A percentile compares a stretch with the other conserved stretches of the same genome.
Conservation (phyloP, 2,329 filamentous ascomycete species). For the Nigrospora oryzae region DNA sequence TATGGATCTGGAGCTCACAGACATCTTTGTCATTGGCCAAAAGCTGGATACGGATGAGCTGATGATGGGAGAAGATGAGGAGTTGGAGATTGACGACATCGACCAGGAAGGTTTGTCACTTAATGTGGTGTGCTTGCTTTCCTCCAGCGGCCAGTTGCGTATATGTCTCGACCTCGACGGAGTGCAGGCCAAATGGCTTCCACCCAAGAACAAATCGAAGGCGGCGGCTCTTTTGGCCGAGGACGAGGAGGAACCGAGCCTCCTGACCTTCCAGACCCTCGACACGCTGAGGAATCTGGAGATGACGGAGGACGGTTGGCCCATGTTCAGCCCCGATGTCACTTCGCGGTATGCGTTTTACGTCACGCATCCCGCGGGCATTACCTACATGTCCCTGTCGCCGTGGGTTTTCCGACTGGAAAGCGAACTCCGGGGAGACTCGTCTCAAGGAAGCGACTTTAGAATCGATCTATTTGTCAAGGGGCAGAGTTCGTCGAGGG, state of each 20-base stretch:
- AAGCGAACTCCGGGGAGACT: slow-evolving; percentile 47
- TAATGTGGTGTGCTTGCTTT: slow-evolving; percentile 50
- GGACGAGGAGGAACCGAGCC: slow-evolving; percentile 31
- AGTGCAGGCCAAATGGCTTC: slow-evolving; percentile 59
- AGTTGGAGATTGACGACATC: slow-evolving; percentile 45
- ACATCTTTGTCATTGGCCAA: slow-evolving; percentile 55
- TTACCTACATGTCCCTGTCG: slow-evolving; percentile 51
- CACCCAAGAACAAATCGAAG: slow-evolving; percentile 44
- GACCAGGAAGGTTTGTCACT: slow-evolving; percentile 54
- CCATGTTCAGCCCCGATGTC: slow-evolving; percentile 52
- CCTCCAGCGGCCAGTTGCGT: slow-evolving; percentile 51
- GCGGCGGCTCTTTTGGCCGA: slow-evolving; percentile 26
- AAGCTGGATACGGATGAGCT: slow-evolving; percentile 52
- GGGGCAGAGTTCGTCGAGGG: slow-evolving; percentile 45
- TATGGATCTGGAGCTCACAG: slow-evolving; percentile 46
- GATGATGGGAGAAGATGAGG: slow-evolving; percentile 57
- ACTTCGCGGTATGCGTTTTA: slow-evolving; percentile 56
- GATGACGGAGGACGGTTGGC: slow-evolving; percentile 49
- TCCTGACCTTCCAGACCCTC: slow-evolving; percentile 55
- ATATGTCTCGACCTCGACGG: slow-evolving; percentile 55
- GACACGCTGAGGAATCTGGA: slow-evolving; percentile 50
- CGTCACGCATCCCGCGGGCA: slow-evolving; percentile 51
- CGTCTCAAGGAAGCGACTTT: slow-evolving; percentile 51
- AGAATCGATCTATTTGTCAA: slow-evolving; percentile 52
- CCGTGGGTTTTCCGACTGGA: slow-evolving; percentile 59